Conservation (phyloP, 1,284 basidiomycete genomes). For the Boletus smithii region DNA sequence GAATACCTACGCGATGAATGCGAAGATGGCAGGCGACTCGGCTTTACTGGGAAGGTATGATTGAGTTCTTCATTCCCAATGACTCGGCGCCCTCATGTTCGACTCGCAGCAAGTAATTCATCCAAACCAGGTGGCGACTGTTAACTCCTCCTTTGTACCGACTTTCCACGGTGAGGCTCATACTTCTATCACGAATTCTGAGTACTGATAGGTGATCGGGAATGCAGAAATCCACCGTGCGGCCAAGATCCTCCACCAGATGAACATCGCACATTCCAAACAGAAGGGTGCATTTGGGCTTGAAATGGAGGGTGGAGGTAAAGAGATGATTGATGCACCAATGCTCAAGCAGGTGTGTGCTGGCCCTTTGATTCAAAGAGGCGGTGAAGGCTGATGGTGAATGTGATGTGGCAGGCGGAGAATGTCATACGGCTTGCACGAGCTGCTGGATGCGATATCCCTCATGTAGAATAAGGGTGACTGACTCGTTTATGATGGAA, state of each 20-base stretch:
- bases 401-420: slow-evolving; percentile 50
- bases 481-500: background rate
- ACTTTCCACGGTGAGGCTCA: slow-evolving; percentile 55
- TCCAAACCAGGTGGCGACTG: slow-evolving; percentile 77
- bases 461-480: slow-evolving; percentile 31
- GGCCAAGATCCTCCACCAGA: slow-evolving; percentile 64
- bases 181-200: background rate
- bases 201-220: background rate
- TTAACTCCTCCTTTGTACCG: slow-evolving; percentile 81
- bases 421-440: slow-evolving; percentile 60
- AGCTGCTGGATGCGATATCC: slow-evolving; percentile 63
- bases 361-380: background rate
- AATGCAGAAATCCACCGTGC: slow-evolving; percentile 75
- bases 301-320: slow-evolving; percentile 57
- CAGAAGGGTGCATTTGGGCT: slow-evolving; percentile 64
- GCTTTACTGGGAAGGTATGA: slow-evolving; percentile 81
- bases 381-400: slow-evolving; percentile 2
- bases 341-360: slow-evolving; percentile 77
- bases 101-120: slow-evolving; percentile 88
- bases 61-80: background rate
- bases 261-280: slow-evolving; percentile 51
- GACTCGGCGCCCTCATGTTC: slow-evolving; percentile 2
- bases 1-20: slow-evolving; percentile 74
- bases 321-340: slow-evolving; percentile 90
- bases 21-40: slow-evolving; percentile 71